A percentile compares a stretch with the other conserved stretches of the same genome.
phyloP scores from a whole-genome alignment of 257 asterid species.

The Forsythia viridissima region DNA sequence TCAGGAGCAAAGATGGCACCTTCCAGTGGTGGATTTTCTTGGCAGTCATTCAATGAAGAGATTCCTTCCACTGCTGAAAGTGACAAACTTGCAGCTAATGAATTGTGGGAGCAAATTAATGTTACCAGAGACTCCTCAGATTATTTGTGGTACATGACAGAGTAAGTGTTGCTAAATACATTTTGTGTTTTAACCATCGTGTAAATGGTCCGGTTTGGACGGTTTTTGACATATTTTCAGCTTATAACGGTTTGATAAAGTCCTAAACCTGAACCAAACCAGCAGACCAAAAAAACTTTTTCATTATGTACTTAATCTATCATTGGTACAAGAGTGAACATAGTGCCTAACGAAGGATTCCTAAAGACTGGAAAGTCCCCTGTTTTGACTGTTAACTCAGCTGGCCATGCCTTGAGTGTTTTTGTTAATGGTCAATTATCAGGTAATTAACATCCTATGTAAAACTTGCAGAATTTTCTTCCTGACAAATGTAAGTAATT shows the following conservation, averaged over 20 bases:
- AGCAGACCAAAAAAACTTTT: too few species aligned
- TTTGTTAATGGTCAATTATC: slow-evolving; percentile 62
- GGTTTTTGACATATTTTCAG: too few species aligned
- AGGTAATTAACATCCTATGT: slow-evolving; percentile 39
- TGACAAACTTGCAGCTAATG: slow-evolving; percentile 45
- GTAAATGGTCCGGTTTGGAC: too few species aligned
- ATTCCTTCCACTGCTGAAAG: slow-evolving; percentile 65
- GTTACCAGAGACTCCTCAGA: slow-evolving; percentile 81
- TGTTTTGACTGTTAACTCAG: slow-evolving; percentile 68
- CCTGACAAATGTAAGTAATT: neutral
- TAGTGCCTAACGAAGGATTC: slow-evolving; percentile 67
- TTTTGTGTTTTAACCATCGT: too few species aligned
- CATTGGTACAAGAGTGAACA: slow-evolving; percentile 50
- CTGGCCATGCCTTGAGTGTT: slow-evolving; percentile 80
- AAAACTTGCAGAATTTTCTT: neutral
- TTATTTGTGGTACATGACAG: slow-evolving; percentile 82
- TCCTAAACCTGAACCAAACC: too few species aligned
- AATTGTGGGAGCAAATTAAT: slow-evolving; percentile 73
- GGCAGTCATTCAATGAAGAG: slow-evolving; percentile 74
- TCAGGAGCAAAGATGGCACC: slow-evolving; percentile 61
- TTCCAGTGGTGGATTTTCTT: slow-evolving; percentile 39
- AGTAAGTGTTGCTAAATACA: slow-evolving; percentile 44
- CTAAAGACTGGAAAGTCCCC: slow-evolving; percentile 55
- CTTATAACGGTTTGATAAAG: too few species aligned
- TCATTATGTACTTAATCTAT: too few species aligned